Evolutionary conservation across 805 yeast species (phyloP).

Genomic region (Candida gorgasii): DNA sequence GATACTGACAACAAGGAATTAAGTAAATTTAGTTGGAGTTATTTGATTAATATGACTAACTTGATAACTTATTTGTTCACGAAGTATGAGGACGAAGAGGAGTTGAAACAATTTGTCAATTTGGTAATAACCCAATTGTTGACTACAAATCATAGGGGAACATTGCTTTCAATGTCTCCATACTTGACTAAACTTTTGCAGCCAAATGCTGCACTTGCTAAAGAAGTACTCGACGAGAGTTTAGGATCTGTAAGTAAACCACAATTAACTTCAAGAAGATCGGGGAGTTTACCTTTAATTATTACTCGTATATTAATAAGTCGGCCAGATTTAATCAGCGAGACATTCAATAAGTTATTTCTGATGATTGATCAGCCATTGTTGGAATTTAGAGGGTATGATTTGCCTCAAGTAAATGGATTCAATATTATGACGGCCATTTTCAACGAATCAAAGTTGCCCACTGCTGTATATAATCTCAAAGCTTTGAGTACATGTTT

Average conservation of each 20-base stretch:
- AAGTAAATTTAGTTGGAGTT: not conserved
- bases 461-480: constrained; percentile 56
- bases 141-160: constrained; percentile 84
- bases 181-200: constrained; percentile 49
- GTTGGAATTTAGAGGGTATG: constrained; percentile 46
- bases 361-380: constrained; percentile 53
- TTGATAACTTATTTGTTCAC: constrained; percentile 10
- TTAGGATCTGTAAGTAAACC: constrained; percentile 53
- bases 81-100: constrained; percentile 22
- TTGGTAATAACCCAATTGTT: too few relatives aligned
- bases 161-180: constrained; percentile 86
- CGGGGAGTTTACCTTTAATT: constrained; percentile 88
- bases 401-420: constrained; percentile 92
- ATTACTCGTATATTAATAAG: constrained; percentile 74
- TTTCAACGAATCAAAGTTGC: constrained; percentile 68
- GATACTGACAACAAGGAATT: not conserved
- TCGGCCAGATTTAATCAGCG: constrained; percentile 34
- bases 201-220: not conserved
- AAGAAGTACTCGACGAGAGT: constrained; percentile 42
- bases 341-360: constrained; percentile 54
- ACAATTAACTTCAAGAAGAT: constrained; percentile 80
- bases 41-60: constrained; percentile 1
- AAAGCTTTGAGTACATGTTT: constrained; percentile 63
- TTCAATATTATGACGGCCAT: constrained; percentile 79
- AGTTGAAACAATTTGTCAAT: constrained; percentile 57